Conservation (phyloP, 805 yeast species). For the Zygoascus ofunaensis region DNA sequence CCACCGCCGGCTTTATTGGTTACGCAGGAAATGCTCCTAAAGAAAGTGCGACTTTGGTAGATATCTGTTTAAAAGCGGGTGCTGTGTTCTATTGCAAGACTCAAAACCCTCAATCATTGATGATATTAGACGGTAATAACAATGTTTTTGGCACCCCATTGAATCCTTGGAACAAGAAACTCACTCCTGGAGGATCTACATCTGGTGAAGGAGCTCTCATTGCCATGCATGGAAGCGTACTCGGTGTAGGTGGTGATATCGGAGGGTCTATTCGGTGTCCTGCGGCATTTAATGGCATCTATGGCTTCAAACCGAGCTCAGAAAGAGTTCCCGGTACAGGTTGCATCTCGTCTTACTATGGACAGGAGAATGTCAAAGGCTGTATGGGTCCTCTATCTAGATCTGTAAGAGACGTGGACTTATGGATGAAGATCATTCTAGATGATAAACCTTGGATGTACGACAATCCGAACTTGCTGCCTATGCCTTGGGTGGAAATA, state of each 20-base stretch:
- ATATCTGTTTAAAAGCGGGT: slow-evolving; percentile 36
- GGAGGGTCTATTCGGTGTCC: slow-evolving; percentile 50
- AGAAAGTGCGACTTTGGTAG: slow-evolving; percentile 31
- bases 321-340: slow-evolving; percentile 35
- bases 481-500: slow-evolving; percentile 39
- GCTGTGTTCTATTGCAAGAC: slow-evolving; percentile 49
- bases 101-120: slow-evolving; percentile 42
- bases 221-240: slow-evolving; percentile 35
- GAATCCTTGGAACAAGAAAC: slow-evolving; percentile 29
- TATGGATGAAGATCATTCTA: slow-evolving; percentile 44
- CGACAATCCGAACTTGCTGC: slow-evolving; percentile 43
- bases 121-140: slow-evolving; percentile 41
- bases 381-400: slow-evolving; percentile 62
- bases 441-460: slow-evolving; percentile 24
- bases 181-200: slow-evolving; percentile 43
- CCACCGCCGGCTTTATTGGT: slow-evolving; percentile 36
- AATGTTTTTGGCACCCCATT: slow-evolving; percentile 38
- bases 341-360: slow-evolving; percentile 27
- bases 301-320: slow-evolving; percentile 41
- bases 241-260: slow-evolving; percentile 48
- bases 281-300: slow-evolving; percentile 35
- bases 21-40: slow-evolving; percentile 30
- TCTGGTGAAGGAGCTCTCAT: slow-evolving; percentile 45
- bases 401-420: slow-evolving; percentile 53
- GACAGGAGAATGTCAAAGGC: slow-evolving; percentile 57